Evolutionary conservation across 805 yeast species (phyloP).

Genomic region (Clavispora vitiphila): DNA sequence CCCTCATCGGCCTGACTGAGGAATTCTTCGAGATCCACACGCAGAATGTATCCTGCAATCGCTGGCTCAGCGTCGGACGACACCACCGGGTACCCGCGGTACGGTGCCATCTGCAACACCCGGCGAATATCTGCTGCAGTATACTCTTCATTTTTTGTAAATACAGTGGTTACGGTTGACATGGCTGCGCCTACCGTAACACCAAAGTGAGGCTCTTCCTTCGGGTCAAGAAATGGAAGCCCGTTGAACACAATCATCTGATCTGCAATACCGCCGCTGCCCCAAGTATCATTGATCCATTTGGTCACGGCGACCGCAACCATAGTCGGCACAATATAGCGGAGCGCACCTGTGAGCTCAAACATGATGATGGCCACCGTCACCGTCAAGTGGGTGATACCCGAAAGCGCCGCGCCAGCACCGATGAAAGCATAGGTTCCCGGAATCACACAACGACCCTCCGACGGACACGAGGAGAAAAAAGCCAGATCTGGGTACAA

Average conservation of each 20-base stretch:
- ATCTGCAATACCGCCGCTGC: conserved; percentile 87
- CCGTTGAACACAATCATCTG: conserved; percentile 90
- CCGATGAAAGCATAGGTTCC: conserved; percentile 96
- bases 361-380: conserved; percentile 95
- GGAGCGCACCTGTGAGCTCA: conserved; percentile 91
- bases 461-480: conserved; percentile 28
- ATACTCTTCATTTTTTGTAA: conserved; percentile 31
- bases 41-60: conserved; percentile 43
- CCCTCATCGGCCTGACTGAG: conserved; percentile 4
- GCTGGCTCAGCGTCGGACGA: conserved; percentile 30
- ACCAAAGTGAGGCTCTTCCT: conserved; percentile 57
- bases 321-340: conserved; percentile 93
- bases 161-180: conserved; percentile 38
- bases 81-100: conserved; percentile 54
- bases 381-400: conserved; percentile 87
- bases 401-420: conserved; percentile 92
- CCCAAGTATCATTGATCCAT: conserved; percentile 69
- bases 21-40: conserved; percentile 34
- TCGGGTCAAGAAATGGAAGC: conserved; percentile 70
- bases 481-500: conserved; percentile 30
- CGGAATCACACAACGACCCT: conserved; percentile 67
- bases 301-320: conserved; percentile 88
- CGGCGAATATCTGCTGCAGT: conserved; percentile 28
- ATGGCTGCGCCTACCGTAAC: conserved; percentile 54
- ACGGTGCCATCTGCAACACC: conserved; percentile 28